phyloP scores from a whole-genome alignment of 805 yeast species.

The Yarrowia porcina region DNA sequence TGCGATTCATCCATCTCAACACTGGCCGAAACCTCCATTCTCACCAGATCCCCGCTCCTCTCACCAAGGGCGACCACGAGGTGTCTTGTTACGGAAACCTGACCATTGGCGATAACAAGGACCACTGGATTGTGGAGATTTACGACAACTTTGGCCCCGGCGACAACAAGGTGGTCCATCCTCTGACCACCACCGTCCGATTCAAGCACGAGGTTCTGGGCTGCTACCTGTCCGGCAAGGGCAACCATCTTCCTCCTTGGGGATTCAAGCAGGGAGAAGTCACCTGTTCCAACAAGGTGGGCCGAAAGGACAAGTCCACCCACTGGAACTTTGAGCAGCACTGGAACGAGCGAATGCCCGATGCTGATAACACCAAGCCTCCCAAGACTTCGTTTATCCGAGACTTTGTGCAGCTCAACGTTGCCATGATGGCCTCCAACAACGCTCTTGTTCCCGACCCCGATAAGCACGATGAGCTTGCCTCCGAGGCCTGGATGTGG shows the following conservation, averaged over 20 bases:
- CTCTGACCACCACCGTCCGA: conserved; percentile 80
- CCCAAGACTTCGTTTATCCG: conserved; percentile 52
- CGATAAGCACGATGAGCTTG: conserved; percentile 66
- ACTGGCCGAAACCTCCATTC: conserved; percentile 80
- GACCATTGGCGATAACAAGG: conserved; percentile 70
- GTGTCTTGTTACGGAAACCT: conserved; percentile 83
- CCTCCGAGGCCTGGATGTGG: conserved; percentile 84
- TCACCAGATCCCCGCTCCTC: conserved; percentile 74
- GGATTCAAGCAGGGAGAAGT: conserved; percentile 98
- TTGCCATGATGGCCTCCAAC: conserved; percentile 80
- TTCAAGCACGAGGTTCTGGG: conserved; percentile 63
- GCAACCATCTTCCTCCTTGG: conserved; percentile 85
- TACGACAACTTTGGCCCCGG: conserved; percentile 44
- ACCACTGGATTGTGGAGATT: conserved; percentile 87
- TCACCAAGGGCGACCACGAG: conserved; percentile 65
- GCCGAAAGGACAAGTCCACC: conserved; percentile 56
- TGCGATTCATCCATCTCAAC: conserved; percentile 67
- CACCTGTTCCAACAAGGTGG: conserved; percentile 55
- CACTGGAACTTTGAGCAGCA: conserved; percentile 84
- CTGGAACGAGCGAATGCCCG: conserved; percentile 47
- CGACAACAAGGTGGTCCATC: conserved; percentile 44
- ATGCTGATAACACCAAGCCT: conserved; percentile 44
- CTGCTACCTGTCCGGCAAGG: conserved; percentile 85
- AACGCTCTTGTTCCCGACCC: conserved; percentile 76
- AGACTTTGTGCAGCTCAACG: conserved; percentile 68